Percentiles rank a stretch among this genome's conserved stretches.
Conservation (phyloP, 1,139 yeast genomes). For the Suhomyces yuchorum region DNA sequence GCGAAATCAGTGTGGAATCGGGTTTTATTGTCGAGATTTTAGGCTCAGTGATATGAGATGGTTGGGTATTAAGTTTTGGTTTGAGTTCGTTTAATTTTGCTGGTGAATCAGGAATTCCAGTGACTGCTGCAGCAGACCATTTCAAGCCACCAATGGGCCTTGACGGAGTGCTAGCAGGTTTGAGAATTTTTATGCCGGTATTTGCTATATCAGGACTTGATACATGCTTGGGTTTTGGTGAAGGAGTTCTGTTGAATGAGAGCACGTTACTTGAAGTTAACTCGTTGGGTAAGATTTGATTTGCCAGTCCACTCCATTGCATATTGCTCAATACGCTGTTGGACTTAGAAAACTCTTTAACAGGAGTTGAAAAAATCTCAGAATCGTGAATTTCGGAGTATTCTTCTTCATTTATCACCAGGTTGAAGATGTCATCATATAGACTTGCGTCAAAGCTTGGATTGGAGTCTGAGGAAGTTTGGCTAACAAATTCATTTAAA, state of each 20-base stretch:
- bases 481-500: conserved; percentile 41
- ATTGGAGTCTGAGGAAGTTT: conserved; percentile 44
- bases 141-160: conserved; percentile 66
- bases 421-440: conserved; percentile 46
- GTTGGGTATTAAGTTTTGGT: background rate
- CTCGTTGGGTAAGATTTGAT: conserved; percentile 8
- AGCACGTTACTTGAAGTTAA: conserved; percentile 2
- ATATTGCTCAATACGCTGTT: conserved; percentile 2
- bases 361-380: conserved; percentile 16
- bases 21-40: background rate
- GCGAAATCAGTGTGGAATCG: background rate
- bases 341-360: conserved; percentile 11
- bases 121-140: conserved; percentile 73
- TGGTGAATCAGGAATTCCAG: conserved; percentile 23
- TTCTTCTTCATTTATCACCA: conserved; percentile 18
- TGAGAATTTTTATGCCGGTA: conserved; percentile 46
- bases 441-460: conserved; percentile 42
- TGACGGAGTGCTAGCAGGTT: conserved; percentile 69
- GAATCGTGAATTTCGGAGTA: conserved; percentile 17
- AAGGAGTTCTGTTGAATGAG: conserved; percentile 10
- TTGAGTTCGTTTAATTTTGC: background rate
- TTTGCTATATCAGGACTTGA: conserved; percentile 20
- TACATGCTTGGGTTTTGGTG: conserved; percentile 16
- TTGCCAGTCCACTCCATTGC: background rate
- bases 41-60: background rate